Conservation (phyloP, 2,329 filamentous ascomycete genomes). For the Cladosporium colombiae region DNA sequence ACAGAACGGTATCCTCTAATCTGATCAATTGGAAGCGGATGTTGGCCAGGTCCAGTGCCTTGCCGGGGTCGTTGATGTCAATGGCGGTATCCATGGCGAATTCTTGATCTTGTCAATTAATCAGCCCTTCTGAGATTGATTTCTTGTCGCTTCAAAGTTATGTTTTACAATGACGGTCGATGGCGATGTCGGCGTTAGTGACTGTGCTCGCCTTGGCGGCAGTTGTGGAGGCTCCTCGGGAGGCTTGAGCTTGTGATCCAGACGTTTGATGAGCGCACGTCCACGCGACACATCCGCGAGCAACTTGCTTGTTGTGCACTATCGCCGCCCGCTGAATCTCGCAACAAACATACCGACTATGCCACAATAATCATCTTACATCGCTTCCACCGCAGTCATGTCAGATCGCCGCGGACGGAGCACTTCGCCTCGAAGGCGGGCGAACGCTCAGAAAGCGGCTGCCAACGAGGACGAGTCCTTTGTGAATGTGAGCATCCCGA, state of each 20-base stretch:
- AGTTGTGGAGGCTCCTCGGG: neutral
- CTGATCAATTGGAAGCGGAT: constrained; percentile 83
- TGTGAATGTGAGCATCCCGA: constrained; percentile 9
- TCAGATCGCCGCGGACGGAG: constrained; percentile 32
- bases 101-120: neutral
- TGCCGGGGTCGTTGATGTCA: constrained; percentile 79
- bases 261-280: constrained; percentile 3
- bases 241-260: constrained; percentile 6
- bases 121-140: neutral
- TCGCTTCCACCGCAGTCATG: constrained; percentile 23
- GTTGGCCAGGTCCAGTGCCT: constrained; percentile 84
- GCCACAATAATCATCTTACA: neutral
- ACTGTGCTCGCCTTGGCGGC: constrained; percentile 8
- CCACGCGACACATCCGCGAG: constrained; percentile 11
- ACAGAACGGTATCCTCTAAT: constrained; percentile 95
- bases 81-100: constrained; percentile 80
- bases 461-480: constrained; percentile 20
- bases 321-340: neutral
- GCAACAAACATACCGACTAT: neutral
- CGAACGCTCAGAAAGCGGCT: constrained; percentile 6
- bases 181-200: constrained; percentile 1
- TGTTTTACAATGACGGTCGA: constrained; percentile 50
- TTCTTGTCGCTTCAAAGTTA: neutral
- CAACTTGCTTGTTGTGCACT: neutral
- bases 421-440: constrained; percentile 30